A percentile compares a stretch with the other conserved stretches of the same genome.
phyloP scores from a whole-genome alignment of 2,329 filamentous ascomycete genomes.

The Sporothrix pseudoabietina region DNA sequence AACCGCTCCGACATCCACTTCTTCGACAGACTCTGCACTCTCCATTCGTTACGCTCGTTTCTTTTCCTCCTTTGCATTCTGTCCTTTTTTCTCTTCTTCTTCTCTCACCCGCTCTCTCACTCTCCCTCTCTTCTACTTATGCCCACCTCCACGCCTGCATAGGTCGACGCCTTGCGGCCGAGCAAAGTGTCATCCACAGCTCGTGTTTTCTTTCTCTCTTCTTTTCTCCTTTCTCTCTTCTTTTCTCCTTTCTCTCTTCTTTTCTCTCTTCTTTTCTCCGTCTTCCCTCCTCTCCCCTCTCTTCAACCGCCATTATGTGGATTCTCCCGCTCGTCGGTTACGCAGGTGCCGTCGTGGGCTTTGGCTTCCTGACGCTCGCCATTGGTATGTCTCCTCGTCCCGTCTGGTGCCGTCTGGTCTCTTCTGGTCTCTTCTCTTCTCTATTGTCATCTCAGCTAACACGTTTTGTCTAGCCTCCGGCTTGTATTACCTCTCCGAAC shows the following conservation, averaged over 20 bases:
- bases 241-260: not conserved
- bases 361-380: constrained; percentile 89
- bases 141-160: not conserved
- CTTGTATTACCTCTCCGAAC: constrained; percentile 95
- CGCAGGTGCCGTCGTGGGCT: constrained; percentile 81
- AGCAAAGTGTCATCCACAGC: constrained; percentile 19
- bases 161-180: constrained; percentile 26
- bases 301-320: constrained; percentile 68
- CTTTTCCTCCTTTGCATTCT: not conserved
- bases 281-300: not conserved
- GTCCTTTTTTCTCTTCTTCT: not conserved
- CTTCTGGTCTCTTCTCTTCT: not conserved
- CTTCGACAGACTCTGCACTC: not conserved
- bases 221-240: not conserved
- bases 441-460: constrained; percentile 29
- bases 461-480: constrained; percentile 69
- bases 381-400: constrained; percentile 65
- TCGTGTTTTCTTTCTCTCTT: constrained; percentile 9
- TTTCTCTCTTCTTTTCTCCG: not conserved
- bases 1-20: constrained; percentile 8
- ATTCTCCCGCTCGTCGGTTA: constrained; percentile 92
- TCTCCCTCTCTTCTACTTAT: not conserved
- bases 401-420: not conserved
- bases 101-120: too few relatives aligned
- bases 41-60: not conserved